A percentile compares a stretch with the other conserved stretches of the same genome.
Evolutionary conservation across 1,139 yeast species (phyloP).

Genomic region (Hyphopichia khmerensis): DNA sequence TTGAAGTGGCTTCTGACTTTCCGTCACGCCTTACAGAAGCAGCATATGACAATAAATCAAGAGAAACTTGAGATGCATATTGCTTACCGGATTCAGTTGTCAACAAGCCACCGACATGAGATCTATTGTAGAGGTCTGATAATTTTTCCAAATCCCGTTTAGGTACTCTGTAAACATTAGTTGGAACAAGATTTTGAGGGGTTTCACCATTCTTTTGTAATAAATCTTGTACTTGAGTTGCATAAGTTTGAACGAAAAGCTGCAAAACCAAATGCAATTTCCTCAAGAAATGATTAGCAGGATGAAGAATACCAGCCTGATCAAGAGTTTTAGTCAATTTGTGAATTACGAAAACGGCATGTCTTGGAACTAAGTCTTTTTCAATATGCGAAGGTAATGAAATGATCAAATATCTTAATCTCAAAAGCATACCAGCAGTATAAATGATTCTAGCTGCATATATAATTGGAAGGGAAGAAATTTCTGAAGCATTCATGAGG

Average conservation of each 20-base stretch:
- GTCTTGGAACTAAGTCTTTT: slow-evolving; percentile 48
- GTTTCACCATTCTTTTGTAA: slow-evolving; percentile 26
- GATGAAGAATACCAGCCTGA: slow-evolving; percentile 33
- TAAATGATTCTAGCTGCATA: slow-evolving; percentile 65
- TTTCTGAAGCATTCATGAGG: slow-evolving; percentile 37
- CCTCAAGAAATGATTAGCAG: slow-evolving; percentile 50
- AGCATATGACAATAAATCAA: slow-evolving; percentile 39
- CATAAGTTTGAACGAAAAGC: slow-evolving; percentile 59
- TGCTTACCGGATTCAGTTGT: slow-evolving; percentile 13
- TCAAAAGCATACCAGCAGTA: slow-evolving; percentile 63
- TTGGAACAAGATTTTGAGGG: slow-evolving; percentile 21
- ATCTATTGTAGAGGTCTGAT: slow-evolving; percentile 8
- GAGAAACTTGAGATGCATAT: slow-evolving; percentile 20
- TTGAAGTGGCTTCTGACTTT: not conserved
- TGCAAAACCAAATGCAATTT: slow-evolving; percentile 56
- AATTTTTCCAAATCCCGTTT: slow-evolving; percentile 16
- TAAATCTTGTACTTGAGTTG: slow-evolving; percentile 47
- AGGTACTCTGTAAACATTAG: slow-evolving; percentile 8
- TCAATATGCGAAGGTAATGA: slow-evolving; percentile 54
- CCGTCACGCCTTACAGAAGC: slow-evolving; percentile 23
- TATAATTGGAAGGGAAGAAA: slow-evolving; percentile 61
- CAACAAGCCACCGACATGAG: slow-evolving; percentile 7
- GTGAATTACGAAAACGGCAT: slow-evolving; percentile 45
- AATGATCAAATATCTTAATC: slow-evolving; percentile 56
- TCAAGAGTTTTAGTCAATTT: slow-evolving; percentile 41